Evolutionary conservation across 768 basidiomycete species (phyloP).

Genomic region (Leccinum incarnatum): DNA sequence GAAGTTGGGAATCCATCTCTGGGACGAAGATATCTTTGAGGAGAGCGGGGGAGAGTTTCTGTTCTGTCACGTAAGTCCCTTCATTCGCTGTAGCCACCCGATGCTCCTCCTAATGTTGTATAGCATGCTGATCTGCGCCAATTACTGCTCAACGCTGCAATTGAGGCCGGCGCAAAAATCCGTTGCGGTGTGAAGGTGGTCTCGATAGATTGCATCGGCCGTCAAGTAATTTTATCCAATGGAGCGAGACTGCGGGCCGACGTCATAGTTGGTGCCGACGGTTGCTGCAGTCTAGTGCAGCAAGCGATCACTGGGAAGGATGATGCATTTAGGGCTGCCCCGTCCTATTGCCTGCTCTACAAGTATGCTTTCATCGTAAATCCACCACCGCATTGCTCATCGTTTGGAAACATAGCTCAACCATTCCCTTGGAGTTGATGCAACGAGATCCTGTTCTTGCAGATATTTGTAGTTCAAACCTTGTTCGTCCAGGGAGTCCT

Average conservation of each 20-base stretch:
- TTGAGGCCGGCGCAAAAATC: slow-evolving; percentile 46
- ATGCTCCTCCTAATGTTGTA: slow-evolving; percentile 1
- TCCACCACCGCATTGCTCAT: not conserved
- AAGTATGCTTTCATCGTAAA: slow-evolving; percentile 33
- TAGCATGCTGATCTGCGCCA: slow-evolving; percentile 54
- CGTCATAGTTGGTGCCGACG: slow-evolving; percentile 61
- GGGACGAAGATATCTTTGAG: slow-evolving; percentile 46
- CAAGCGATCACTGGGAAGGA: slow-evolving; percentile 31
- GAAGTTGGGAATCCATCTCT: slow-evolving; percentile 42
- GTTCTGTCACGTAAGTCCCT: slow-evolving; percentile 43
- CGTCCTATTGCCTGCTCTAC: slow-evolving; percentile 39
- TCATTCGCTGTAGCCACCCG: not conserved
- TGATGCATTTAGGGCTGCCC: slow-evolving; percentile 27
- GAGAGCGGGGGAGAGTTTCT: slow-evolving; percentile 50
- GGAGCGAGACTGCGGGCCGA: slow-evolving; percentile 48
- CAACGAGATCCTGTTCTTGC: slow-evolving; percentile 39
- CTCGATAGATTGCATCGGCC: slow-evolving; percentile 31
- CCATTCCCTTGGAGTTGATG: slow-evolving; percentile 40
- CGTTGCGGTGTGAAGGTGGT: slow-evolving; percentile 41
- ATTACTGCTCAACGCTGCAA: slow-evolving; percentile 46
- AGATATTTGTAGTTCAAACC: slow-evolving; percentile 23
- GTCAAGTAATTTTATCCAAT: slow-evolving; percentile 37
- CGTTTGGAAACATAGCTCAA: slow-evolving; percentile 31
- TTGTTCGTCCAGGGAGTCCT: slow-evolving; percentile 11
- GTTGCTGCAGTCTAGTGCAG: slow-evolving; percentile 43